These are phyloP conservation scores for Nemania abortiva DNA, from an alignment of 2,329 filamentous ascomycete genomes.

Conservation along the genomic window DNA sequence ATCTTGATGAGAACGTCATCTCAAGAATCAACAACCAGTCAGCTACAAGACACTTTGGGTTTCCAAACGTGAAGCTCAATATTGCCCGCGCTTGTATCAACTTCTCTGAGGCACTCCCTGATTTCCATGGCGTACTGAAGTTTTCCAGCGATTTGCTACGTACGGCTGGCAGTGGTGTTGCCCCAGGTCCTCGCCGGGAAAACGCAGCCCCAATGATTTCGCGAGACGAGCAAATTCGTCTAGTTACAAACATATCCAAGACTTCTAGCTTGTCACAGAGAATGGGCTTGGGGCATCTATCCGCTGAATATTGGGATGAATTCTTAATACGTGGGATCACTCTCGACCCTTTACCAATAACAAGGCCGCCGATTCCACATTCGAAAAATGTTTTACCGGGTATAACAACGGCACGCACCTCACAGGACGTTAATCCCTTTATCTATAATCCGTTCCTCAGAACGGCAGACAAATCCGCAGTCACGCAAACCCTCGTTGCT, in stretches of 20 bases:
- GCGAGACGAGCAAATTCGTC: constrained; percentile 84
- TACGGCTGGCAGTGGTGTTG: constrained; percentile 83
- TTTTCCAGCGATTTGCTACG: constrained; percentile 88
- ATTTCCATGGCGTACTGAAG: constrained; percentile 88
- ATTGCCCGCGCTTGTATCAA: constrained; percentile 91
- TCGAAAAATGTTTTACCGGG: constrained; percentile 66
- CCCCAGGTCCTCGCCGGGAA: constrained; percentile 76
- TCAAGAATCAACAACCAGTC: constrained; percentile 71
- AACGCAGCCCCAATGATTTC: constrained; percentile 77
- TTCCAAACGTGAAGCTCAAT: constrained; percentile 83
- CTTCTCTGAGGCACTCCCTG: constrained; percentile 92
- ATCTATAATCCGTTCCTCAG: constrained; percentile 95
- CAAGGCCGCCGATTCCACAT: constrained; percentile 75
- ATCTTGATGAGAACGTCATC: constrained; percentile 66
- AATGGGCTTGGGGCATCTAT: constrained; percentile 75
- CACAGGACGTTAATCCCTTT: constrained; percentile 81
- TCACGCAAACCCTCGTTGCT: constrained; percentile 79
- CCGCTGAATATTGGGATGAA: constrained; percentile 96
- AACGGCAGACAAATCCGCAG: constrained; percentile 67
- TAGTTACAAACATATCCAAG: constrained; percentile 87
- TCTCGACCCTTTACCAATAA: constrained; percentile 71
- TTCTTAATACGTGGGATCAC: constrained; percentile 86
- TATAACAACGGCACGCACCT: constrained; percentile 62
- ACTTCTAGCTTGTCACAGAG: constrained; percentile 82
- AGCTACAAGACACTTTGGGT: constrained; percentile 76